Evolutionary conservation across 2,329 filamentous ascomycete species (phyloP), one percentile per base, ranked within the genome.

Genomic region (Colletotrichum endophyticum): DNA sequence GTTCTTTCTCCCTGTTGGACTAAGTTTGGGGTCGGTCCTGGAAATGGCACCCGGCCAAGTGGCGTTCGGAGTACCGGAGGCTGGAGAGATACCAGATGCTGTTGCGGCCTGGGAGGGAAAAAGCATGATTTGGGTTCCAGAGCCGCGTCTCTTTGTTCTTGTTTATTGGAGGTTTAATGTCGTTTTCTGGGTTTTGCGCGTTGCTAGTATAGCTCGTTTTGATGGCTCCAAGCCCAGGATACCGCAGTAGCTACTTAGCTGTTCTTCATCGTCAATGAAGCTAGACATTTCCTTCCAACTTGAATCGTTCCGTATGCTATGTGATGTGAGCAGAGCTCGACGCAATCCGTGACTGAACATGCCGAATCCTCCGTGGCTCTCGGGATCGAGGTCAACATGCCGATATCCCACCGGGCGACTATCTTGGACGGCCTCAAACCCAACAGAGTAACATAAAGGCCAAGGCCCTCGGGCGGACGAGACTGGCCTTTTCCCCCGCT

Each of bases 41-140:
- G 61, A 63, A 62, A 66, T 77, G 75, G 75, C 72, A 70, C 67
- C 66, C 75, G 71, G 74, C 76, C 73, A 78, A 77, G 73, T 79
- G 78, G 78, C 76, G 78, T 79, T 79, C 64, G 76, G 78, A 73
- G 78, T 79, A 76, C 49, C 49, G 74, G 75, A 67, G 62, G 75
- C 72, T 75, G 75, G 64, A 73, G 70, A 79, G 77, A 79, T 79
- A 79, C 78, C 78, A 79, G 72, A 71, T 77, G 70, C 71, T 73
- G 68, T 73, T 75, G 73, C 76, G 69, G 67, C 70, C 66, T 75
- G 66, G 49, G 76, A 78, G 69, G 62, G 59, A 27, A 76, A 77
- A 75, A 72, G 73, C 70, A 70, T 70, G 77, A 39, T 73, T 77
- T 73, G 73, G 66, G 30, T 77, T 53, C 75, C 72, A 62, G 53